These are phyloP conservation scores for Pseudocercospora eumusae DNA, from an alignment of 2,329 filamentous ascomycete species.

Conservation along the genomic window DNA sequence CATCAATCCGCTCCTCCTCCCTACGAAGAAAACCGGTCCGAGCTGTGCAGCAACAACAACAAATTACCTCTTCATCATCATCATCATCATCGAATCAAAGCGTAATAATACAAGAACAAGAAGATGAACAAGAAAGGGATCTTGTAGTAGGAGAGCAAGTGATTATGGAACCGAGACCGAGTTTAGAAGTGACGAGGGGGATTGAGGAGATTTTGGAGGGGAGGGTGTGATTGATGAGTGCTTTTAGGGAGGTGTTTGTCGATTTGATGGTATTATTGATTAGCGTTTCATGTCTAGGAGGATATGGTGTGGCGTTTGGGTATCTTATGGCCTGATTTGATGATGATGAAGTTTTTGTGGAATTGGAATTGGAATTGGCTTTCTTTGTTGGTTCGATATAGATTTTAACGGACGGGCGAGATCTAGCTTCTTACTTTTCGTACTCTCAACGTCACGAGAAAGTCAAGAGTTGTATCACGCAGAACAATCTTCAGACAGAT, in stretches of 20 bases:
- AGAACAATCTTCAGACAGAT: neutral
- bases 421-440: too few relatives aligned
- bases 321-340: neutral
- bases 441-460: too few relatives aligned
- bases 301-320: neutral
- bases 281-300: neutral
- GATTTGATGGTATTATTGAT: neutral
- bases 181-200: constrained; percentile 31
- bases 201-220: constrained; percentile 40
- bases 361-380: too few relatives aligned
- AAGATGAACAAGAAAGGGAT: constrained; percentile 35
- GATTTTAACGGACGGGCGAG: too few relatives aligned
- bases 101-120: constrained; percentile 36
- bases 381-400: too few relatives aligned
- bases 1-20: too few relatives aligned
- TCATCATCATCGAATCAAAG: too few relatives aligned
- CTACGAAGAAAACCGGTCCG: too few relatives aligned
- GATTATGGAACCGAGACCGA: constrained; percentile 39
- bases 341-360: too few relatives aligned
- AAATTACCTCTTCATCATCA: too few relatives aligned
- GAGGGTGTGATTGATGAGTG: neutral
- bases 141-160: constrained; percentile 25
- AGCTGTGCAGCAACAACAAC: too few relatives aligned
- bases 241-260: neutral
- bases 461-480: too few relatives aligned